phyloP scores from a whole-genome alignment of 164 flowering plant species.

The Berberis vulgaris region DNA sequence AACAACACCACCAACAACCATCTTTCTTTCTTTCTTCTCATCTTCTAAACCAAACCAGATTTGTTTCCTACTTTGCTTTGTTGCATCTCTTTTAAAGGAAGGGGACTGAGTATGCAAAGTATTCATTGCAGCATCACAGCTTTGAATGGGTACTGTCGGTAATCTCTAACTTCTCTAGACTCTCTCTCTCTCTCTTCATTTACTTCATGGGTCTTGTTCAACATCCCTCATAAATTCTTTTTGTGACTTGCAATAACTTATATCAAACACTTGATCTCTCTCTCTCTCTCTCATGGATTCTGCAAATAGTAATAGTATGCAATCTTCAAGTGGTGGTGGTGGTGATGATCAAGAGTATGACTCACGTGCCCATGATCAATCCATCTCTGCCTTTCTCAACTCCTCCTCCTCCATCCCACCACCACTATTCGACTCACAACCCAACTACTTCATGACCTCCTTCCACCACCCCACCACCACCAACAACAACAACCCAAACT shows the following conservation, averaged over 20 bases:
- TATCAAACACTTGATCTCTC: not conserved
- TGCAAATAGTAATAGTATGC: conserved; percentile 51
- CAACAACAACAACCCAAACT: conserved; percentile 10
- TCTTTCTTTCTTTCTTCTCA: too few species aligned
- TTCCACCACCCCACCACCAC: conserved; percentile 10
- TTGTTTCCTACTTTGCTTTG: too few species aligned
- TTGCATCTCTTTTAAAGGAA: too few species aligned
- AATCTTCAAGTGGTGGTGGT: conserved; percentile 40
- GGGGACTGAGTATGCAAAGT: too few species aligned
- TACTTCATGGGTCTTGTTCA: not conserved
- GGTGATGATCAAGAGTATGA: conserved; percentile 52
- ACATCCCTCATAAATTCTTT: conserved; percentile 2
- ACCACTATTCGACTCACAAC: conserved; percentile 28
- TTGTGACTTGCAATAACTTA: conserved; percentile 2
- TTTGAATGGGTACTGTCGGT: too few species aligned
- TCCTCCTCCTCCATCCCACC: conserved; percentile 13
- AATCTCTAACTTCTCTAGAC: too few species aligned
- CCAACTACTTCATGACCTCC: conserved; percentile 23
- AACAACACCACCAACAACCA: too few species aligned
- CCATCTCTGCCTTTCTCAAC: conserved; percentile 29
- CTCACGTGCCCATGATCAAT: conserved; percentile 20
- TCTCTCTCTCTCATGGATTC: conserved; percentile 39
- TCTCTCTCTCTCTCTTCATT: too few species aligned
- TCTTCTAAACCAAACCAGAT: too few species aligned
- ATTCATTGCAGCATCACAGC: too few species aligned